Evolutionary conservation across 805 yeast genomes (phyloP).

Genomic region (Candida insectalens): DNA sequence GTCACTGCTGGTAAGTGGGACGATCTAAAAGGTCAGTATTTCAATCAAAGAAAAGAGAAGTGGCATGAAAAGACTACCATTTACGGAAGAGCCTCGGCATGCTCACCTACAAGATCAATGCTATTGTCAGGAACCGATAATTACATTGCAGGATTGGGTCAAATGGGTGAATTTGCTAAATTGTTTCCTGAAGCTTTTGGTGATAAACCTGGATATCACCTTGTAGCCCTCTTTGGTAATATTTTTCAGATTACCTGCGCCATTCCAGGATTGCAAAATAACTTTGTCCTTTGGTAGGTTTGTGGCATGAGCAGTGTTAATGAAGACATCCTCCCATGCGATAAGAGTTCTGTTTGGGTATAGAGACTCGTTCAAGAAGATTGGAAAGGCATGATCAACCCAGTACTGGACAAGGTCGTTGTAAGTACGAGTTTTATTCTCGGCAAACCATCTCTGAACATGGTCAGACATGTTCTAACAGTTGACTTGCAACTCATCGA

Average conservation of each 20-base stretch:
- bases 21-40: conserved; percentile 35
- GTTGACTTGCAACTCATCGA: neutral
- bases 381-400: neutral
- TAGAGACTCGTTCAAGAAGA: neutral
- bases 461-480: neutral
- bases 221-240: neutral
- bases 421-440: neutral
- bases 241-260: neutral
- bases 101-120: conserved; percentile 58
- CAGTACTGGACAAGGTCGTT: neutral
- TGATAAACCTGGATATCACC: conserved; percentile 23
- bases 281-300: neutral
- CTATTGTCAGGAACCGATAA: conserved; percentile 52
- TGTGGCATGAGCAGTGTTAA: neutral
- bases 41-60: conserved; percentile 23
- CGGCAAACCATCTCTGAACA: neutral
- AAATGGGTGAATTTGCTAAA: conserved; percentile 40
- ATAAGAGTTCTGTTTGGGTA: neutral
- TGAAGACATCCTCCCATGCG: neutral
- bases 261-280: neutral
- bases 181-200: conserved; percentile 28
- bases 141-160: conserved; percentile 52
- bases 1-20: conserved; percentile 35
- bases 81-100: conserved; percentile 33
- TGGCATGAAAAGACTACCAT: neutral